A percentile compares a stretch with the other conserved stretches of the same genome.
Evolutionary conservation across 208 protist genomes (phyloP).

Genomic region (Crithidia brevicula): DNA sequence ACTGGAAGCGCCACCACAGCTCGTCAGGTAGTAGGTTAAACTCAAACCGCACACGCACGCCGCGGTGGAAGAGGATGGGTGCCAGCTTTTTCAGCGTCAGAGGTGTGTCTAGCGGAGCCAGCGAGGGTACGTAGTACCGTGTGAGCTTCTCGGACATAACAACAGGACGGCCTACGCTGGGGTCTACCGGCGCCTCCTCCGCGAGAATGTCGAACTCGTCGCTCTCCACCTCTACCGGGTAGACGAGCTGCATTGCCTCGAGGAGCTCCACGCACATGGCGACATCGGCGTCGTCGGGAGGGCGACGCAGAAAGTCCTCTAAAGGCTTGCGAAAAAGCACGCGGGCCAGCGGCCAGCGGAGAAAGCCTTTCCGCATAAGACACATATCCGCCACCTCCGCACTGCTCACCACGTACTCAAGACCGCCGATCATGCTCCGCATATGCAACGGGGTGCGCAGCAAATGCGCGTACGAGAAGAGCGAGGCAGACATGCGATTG

Average conservation of each 20-base stretch:
- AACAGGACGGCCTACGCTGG: conserved; percentile 40
- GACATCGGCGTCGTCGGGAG: conserved; percentile 77
- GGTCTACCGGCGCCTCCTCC: conserved; percentile 71
- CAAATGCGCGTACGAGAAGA: conserved; percentile 90
- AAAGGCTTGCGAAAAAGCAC: conserved; percentile 74
- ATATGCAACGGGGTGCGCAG: conserved; percentile 83
- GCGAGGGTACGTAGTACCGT: conserved; percentile 84
- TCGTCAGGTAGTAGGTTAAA: conserved; percentile 92
- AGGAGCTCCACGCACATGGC: conserved; percentile 84
- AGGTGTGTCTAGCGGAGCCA: conserved; percentile 67
- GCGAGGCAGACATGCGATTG: conserved; percentile 68
- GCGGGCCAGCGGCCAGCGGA: conserved; percentile 77
- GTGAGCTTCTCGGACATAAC: conserved; percentile 41
- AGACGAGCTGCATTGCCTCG: conserved; percentile 71
- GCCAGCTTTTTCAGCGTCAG: conserved; percentile 58
- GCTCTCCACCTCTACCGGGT: conserved; percentile 66
- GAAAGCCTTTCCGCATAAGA: conserved; percentile 73
- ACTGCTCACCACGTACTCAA: conserved; percentile 78
- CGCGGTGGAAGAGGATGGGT: conserved; percentile 80
- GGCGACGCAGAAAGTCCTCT: conserved; percentile 53
- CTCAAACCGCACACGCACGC: conserved; percentile 67
- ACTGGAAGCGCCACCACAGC: conserved; percentile 88
- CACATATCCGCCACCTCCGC: conserved; percentile 81
- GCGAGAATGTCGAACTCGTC: conserved; percentile 67
- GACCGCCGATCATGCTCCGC: conserved; percentile 82